These are phyloP conservation scores for Wickerhamomyces alni DNA, from an alignment of 805 yeast genomes.

Conservation along the genomic window DNA sequence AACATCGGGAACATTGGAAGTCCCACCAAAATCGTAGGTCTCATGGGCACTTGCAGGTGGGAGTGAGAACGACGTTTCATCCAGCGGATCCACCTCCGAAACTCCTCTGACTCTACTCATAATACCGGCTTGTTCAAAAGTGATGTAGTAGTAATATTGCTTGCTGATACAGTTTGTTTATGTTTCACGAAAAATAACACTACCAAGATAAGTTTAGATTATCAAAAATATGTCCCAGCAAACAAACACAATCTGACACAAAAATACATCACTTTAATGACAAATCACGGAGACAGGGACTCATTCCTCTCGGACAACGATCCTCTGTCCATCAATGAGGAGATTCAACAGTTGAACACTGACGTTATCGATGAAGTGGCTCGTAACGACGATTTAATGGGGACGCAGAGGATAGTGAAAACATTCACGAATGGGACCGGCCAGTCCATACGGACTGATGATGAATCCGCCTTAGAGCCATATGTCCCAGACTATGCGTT, in stretches of 20 bases:
- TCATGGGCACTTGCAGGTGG: background rate
- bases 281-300: background rate
- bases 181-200: no score
- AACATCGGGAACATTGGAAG: background rate
- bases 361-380: background rate
- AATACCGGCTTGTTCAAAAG: background rate
- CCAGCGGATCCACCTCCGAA: constrained; percentile 2
- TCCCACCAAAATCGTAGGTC: background rate
- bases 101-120: background rate
- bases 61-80: background rate
- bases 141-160: no score
- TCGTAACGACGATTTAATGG: constrained; percentile 1
- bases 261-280: no score
- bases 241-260: no score
- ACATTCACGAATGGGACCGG: background rate
- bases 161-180: no score
- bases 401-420: background rate
- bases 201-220: no score
- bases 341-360: constrained; percentile 1
- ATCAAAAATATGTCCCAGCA: no score
- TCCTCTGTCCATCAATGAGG: background rate
- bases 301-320: background rate
- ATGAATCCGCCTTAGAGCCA: background rate
- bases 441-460: background rate
- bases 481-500: background rate